Conservation (phyloP, 73 alveolate species). For the Paramecium biaurelia region DNA sequence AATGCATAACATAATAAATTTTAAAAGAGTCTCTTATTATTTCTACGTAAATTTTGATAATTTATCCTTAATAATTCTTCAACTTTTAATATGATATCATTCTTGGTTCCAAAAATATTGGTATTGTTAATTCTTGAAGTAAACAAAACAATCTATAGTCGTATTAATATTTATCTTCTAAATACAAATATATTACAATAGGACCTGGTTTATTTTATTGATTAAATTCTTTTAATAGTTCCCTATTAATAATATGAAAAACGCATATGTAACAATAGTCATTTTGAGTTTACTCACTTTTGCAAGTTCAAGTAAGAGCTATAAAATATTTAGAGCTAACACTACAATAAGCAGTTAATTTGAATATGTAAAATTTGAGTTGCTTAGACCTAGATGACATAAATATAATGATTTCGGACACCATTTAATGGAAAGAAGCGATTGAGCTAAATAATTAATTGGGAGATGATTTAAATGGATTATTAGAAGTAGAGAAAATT, state of each 20-base stretch:
- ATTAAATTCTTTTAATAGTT: not conserved
- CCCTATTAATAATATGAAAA: not conserved
- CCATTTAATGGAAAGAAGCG: not conserved
- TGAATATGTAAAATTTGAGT: not conserved
- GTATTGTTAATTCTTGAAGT: not conserved
- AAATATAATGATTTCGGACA: not conserved
- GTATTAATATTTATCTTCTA: not conserved
- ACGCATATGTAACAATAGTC: not conserved
- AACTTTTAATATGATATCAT: no score
- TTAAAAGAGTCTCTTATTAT: no score
- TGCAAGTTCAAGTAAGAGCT: not conserved
- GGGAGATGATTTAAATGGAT: not conserved
- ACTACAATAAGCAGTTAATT: not conserved
- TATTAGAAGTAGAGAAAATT: not conserved
- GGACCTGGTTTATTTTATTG: not conserved
- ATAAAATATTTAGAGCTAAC: constrained; percentile 17
- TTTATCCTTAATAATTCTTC: no score
- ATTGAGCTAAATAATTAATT: not conserved
- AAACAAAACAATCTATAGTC: not conserved
- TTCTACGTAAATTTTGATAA: no score
- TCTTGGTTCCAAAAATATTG: no score
- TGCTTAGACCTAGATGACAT: constrained; percentile 3
- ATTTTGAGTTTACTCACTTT: not conserved
- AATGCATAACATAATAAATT: no score
- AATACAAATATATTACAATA: not conserved